A percentile compares a stretch with the other conserved stretches of the same genome.
Evolutionary conservation across 2,329 filamentous ascomycete species (phyloP).

Genomic region (Ceratocystis ficicola): DNA sequence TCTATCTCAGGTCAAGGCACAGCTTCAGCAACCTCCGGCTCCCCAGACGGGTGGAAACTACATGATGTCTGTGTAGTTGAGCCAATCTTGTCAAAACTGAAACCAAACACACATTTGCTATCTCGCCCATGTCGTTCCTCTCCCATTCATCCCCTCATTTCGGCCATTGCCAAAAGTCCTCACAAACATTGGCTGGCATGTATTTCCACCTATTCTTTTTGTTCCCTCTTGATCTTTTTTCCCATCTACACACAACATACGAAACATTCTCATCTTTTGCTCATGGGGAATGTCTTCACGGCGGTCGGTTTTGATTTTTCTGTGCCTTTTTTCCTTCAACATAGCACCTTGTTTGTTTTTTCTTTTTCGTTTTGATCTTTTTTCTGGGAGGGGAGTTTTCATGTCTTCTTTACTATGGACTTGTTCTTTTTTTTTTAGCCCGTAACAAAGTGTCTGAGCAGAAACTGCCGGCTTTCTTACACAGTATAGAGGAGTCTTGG

Average conservation of each 20-base stretch:
- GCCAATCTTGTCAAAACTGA: too few relatives aligned
- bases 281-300: neutral
- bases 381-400: slow-evolving; percentile 3
- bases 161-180: slow-evolving; percentile 2
- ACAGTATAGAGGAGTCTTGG: slow-evolving; percentile 12
- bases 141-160: neutral
- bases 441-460: slow-evolving; percentile 20
- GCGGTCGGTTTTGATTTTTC: neutral
- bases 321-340: neutral
- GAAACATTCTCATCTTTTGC: slow-evolving; percentile 10
- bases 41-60: slow-evolving; percentile 47
- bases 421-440: slow-evolving; percentile 17
- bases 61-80: slow-evolving; percentile 55
- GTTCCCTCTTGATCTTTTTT: neutral
- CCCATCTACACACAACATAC: neutral
- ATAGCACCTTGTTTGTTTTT: slow-evolving; percentile 10
- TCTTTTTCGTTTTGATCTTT: slow-evolving; percentile 4
- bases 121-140: too few relatives aligned
- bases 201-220: neutral
- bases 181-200: slow-evolving; percentile 15
- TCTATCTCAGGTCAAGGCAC: slow-evolving; percentile 33
- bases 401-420: slow-evolving; percentile 13
- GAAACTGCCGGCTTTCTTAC: slow-evolving; percentile 19
- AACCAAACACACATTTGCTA: too few relatives aligned
- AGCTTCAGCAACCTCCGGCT: slow-evolving; percentile 17